Percentiles rank a stretch among this genome's conserved stretches.
phyloP scores from a whole-genome alignment of 495 filamentous ascomycete species.

The Apodospora peruviana region DNA sequence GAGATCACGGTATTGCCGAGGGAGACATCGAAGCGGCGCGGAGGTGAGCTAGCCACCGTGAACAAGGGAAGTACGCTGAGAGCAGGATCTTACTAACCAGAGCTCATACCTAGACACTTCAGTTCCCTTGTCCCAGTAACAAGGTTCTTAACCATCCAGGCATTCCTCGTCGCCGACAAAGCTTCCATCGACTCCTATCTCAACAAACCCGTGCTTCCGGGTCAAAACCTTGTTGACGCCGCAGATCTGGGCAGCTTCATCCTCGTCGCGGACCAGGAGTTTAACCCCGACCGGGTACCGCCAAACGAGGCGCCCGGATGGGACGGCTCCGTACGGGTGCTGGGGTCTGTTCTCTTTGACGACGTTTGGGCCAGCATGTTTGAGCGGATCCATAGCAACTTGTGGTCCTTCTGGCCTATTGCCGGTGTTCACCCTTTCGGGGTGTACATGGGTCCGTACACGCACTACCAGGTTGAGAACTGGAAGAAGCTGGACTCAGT shows the following conservation, averaged over 20 bases:
- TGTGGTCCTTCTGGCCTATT: constrained; percentile 10
- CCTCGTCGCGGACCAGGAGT: not conserved
- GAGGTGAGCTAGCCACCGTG: not conserved
- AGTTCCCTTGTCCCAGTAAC: too few species aligned
- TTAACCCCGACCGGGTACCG: not conserved
- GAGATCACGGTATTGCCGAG: constrained; percentile 9
- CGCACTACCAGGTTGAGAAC: constrained; percentile 3
- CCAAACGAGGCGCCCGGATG: constrained; percentile 1
- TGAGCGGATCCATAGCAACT: not conserved
- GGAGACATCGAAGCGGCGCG: constrained; percentile 10
- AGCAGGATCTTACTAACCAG: not conserved
- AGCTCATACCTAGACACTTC: too few species aligned
- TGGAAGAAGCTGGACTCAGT: not conserved
- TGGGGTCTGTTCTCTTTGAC: constrained; percentile 8
- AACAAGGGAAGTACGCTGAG: not conserved
- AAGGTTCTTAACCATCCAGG: not conserved
- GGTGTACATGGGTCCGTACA: constrained; percentile 4
- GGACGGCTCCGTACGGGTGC: constrained; percentile 10
- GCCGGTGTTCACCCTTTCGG: constrained; percentile 6
- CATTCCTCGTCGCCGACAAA: constrained; percentile 9
- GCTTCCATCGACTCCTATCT: constrained; percentile 5
- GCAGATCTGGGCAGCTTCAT: constrained; percentile 5
- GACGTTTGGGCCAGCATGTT: constrained; percentile 7
- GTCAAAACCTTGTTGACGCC: constrained; percentile 6
- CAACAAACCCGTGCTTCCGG: not conserved